Conservation (phyloP, 352 stramenopile species). For the Globisporangium megalacanthum region DNA sequence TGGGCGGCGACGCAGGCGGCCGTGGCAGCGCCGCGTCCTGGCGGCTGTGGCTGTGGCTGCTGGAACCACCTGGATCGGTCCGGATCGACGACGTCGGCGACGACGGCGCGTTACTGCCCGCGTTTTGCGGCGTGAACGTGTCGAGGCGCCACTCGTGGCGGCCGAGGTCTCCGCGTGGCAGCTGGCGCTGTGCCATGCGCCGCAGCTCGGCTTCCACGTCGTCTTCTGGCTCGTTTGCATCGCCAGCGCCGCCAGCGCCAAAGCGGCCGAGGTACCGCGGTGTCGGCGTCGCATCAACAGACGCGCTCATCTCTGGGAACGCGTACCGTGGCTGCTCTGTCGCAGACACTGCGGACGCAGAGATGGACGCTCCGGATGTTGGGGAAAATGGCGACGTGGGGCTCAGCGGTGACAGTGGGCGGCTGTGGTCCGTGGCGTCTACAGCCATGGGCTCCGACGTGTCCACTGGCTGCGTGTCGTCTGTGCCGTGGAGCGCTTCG, state of each 20-base stretch:
- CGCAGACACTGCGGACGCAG: conserved; percentile 70
- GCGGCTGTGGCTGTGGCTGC: too few species aligned
- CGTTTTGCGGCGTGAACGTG: conserved; percentile 26
- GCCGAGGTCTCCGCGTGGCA: conserved; percentile 73
- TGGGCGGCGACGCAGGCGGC: conserved; percentile 56
- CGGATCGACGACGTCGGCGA: conserved; percentile 43
- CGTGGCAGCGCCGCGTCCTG: conserved; percentile 36
- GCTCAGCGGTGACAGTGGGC: conserved; percentile 25
- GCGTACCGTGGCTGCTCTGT: conserved; percentile 66
- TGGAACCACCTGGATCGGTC: conserved; percentile 22
- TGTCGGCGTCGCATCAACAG: conserved; percentile 67
- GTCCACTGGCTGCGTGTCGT: conserved; percentile 7
- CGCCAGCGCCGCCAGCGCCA: conserved; percentile 11
- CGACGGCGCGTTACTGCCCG: conserved; percentile 17
- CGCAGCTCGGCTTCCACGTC: conserved; percentile 74
- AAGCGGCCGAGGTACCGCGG: conserved; percentile 72
- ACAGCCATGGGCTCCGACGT: conserved; percentile 7
- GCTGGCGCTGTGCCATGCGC: conserved; percentile 69
- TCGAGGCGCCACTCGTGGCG: conserved; percentile 74
- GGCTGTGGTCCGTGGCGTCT: conserved; percentile 3
- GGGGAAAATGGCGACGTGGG: conserved; percentile 55
- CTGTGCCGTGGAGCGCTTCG: background rate
- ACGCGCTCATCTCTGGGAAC: conserved; percentile 79
- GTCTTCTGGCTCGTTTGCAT: conserved; percentile 38
- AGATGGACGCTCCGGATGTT: conserved; percentile 69